Evolutionary conservation across 2,329 filamentous ascomycete species (phyloP), one percentile per base, ranked within the genome.

Genomic region (Truncatella angustata): DNA sequence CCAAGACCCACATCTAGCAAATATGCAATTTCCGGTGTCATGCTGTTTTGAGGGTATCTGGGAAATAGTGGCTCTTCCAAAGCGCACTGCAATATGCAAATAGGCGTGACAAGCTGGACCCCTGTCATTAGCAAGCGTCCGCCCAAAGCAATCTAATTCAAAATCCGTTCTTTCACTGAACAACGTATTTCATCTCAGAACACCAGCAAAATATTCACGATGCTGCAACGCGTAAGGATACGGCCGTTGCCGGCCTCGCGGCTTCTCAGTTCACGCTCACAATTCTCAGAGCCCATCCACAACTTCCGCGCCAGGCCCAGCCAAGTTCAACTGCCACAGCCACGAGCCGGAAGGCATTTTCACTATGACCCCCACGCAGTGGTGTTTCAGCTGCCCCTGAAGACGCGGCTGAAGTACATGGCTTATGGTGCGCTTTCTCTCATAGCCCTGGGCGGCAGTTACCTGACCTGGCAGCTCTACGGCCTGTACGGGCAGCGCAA

Each of bases 391-490:
- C 36, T 24, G 24, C 35, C 47, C 21, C 12, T 50, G 9, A 35
- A 39, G 36, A 51, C 36, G 21, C 49, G 49, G 37, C 28, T 51
- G 16, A 35, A 36, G 20, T 55, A 60, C 47, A 55, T 58, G 36
- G 53, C 44, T 9, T 39, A 57, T 9, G 56, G 56, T 2, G 54
- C 53, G 5, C n/a, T 32, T 7, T 32, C 6, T n/a, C 26, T 46
- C 6, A 34, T 28, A 11, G 16, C 56, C 12, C 51, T 51, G 16
- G 34, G 58, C 14, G 28, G 21, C 6, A 49, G 42, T 4, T 55
- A 23, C 47, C 11, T 46, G n/a, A 35, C 32, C 10, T 56, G 47
- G 24, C 7, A 39, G 3, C 32, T 26, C 10, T 56, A 57, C 32
- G 24, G 16, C 9, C 42, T 49, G 14, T 42, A 36, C n/a, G 28